phyloP scores from a whole-genome alignment of 441 rosid species.

The Adansonia madagascariensis region DNA sequence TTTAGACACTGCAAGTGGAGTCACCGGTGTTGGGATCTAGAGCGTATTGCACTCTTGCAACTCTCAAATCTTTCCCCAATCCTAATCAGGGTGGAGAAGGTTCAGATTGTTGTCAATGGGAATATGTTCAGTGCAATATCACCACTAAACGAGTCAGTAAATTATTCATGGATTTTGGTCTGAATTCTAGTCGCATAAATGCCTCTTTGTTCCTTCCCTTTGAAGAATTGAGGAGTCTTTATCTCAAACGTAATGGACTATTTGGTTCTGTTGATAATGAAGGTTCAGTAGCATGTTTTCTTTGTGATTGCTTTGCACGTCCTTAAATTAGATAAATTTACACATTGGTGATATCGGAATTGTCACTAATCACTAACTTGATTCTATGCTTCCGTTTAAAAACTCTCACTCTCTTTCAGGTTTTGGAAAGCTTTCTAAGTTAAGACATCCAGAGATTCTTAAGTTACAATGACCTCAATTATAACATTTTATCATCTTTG shows the following conservation, averaged over 20 bases:
- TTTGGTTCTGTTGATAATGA: constrained; percentile 10
- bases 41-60: constrained; percentile 10
- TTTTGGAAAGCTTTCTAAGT: too few relatives aligned
- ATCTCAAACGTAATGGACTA: neutral
- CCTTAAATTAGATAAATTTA: too few relatives aligned
- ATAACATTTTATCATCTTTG: neutral
- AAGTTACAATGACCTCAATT: too few relatives aligned
- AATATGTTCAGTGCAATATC: constrained; percentile 10
- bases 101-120: constrained; percentile 26
- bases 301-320: too few relatives aligned
- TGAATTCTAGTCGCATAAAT: neutral
- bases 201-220: constrained; percentile 33
- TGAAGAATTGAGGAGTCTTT: constrained; percentile 9
- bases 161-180: neutral
- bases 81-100: neutral
- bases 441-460: too few relatives aligned
- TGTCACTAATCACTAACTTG: too few relatives aligned
- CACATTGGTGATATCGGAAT: too few relatives aligned
- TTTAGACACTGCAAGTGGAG: neutral
- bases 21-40: neutral
- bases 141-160: constrained; percentile 11
- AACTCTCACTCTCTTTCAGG: too few relatives aligned
- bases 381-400: too few relatives aligned
- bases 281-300: neutral
- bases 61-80: constrained; percentile 17